A percentile compares a stretch with the other conserved stretches of the same genome.
Evolutionary conservation across 2,329 filamentous ascomycete genomes (phyloP).

Genomic region (Tolypocladium guangdongense): DNA sequence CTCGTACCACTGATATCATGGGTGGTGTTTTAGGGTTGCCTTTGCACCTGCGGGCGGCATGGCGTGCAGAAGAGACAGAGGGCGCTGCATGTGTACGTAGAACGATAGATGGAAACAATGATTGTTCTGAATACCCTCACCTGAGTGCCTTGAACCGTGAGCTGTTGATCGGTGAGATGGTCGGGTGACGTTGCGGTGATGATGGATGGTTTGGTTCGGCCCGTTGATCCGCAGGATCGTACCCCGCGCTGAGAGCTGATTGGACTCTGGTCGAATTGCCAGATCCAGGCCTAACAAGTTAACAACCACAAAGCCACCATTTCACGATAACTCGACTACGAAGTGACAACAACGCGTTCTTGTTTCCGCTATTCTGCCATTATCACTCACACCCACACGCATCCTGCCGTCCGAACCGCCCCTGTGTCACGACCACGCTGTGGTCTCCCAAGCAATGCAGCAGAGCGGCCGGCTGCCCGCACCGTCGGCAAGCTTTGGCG

Average conservation of each 20-base stretch:
- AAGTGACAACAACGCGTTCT: too few species aligned
- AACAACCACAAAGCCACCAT: too few species aligned
- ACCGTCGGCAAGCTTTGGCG: constrained; percentile 33
- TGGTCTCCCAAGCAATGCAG: constrained; percentile 12
- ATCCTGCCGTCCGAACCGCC: background rate
- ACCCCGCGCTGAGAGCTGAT: constrained; percentile 12
- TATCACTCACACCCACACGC: background rate
- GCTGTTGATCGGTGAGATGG: background rate
- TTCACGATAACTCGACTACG: too few species aligned
- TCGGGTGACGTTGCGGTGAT: background rate
- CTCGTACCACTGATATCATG: background rate
- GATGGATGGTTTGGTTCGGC: background rate
- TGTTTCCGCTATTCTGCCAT: background rate
- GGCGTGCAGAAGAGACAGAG: background rate
- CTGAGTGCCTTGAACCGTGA: background rate
- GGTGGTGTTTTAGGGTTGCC: background rate
- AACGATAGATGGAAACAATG: background rate
- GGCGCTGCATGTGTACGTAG: background rate
- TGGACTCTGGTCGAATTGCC: too few species aligned
- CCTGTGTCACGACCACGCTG: background rate
- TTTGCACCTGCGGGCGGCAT: background rate
- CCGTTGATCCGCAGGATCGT: background rate
- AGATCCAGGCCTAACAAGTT: background rate
- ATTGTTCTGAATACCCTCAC: background rate
- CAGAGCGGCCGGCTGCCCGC: constrained; percentile 11